Conservation (phyloP, 257 asterid species). For the Eustoma russellianum region DNA sequence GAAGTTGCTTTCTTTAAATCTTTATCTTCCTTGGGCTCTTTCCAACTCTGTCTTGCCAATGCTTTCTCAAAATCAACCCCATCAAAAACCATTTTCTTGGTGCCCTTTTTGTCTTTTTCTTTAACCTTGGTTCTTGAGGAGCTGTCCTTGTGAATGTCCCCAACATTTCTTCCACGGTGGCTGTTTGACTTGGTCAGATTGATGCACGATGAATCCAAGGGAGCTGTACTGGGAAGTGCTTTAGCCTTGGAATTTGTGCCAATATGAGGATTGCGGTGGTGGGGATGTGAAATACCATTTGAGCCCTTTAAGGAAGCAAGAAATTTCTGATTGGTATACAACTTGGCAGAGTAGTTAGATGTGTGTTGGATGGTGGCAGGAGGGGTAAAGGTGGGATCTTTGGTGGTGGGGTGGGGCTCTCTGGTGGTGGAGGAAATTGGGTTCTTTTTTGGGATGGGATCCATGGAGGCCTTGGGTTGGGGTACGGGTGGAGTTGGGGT, state of each 20-base stretch:
- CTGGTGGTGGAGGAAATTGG: conserved; percentile 25
- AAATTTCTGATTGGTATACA: conserved; percentile 48
- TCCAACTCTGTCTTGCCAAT: conserved; percentile 7
- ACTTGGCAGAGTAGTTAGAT: conserved; percentile 62
- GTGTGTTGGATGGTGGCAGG: conserved; percentile 59
- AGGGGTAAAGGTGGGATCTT: conserved; percentile 48
- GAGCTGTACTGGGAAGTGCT: conserved; percentile 14
- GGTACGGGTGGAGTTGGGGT: too few species aligned
- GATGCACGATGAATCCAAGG: conserved; percentile 34
- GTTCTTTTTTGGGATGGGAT: conserved; percentile 42
- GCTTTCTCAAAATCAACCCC: conserved; percentile 16
- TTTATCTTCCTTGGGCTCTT: conserved; percentile 22
- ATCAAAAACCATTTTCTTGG: conserved; percentile 6
- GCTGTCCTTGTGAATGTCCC: conserved; percentile 13
- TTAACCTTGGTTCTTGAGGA: conserved; percentile 25
- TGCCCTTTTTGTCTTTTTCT: conserved; percentile 18
- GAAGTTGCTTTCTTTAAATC: conserved; percentile 30
- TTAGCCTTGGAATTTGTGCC: conserved; percentile 25
- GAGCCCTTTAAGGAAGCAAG: conserved; percentile 22
- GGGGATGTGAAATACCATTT: conserved; percentile 10
- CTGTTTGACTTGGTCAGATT: conserved; percentile 63
- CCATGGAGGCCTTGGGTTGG: conserved; percentile 33
- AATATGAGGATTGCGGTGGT: conserved; percentile 8
- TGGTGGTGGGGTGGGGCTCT: conserved; percentile 22
- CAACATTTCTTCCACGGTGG: conserved; percentile 26